Evolutionary conservation across 2,329 filamentous ascomycete species (phyloP).

Genomic region (Exophiala sideris): DNA sequence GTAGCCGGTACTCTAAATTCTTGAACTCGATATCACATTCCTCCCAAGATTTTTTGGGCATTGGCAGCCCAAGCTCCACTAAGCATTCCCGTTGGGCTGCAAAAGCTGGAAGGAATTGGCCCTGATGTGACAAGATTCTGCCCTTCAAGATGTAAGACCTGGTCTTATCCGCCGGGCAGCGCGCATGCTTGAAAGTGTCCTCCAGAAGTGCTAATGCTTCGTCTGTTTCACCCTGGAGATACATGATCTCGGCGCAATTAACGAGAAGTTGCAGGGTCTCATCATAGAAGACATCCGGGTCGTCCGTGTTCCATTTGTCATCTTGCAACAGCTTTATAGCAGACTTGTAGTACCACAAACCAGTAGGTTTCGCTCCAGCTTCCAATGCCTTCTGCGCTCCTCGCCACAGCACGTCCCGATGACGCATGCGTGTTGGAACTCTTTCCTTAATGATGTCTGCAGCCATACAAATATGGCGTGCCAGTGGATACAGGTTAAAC

Average conservation of each 20-base stretch:
- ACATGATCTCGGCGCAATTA: conserved; percentile 75
- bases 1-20: conserved; percentile 57
- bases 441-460: conserved; percentile 69
- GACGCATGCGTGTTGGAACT: conserved; percentile 60
- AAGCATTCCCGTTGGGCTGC: conserved; percentile 68
- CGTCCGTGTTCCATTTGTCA: conserved; percentile 68
- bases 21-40: conserved; percentile 75
- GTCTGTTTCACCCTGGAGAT: conserved; percentile 70
- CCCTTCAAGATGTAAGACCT: conserved; percentile 81
- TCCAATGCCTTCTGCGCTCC: conserved; percentile 76
- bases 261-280: conserved; percentile 80
- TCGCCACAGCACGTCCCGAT: conserved; percentile 72
- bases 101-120: conserved; percentile 68
- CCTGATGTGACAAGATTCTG: conserved; percentile 70
- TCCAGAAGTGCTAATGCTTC: conserved; percentile 67
- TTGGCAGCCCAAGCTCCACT: conserved; percentile 62
- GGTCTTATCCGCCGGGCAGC: conserved; percentile 72
- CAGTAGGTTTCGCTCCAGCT: conserved; percentile 76
- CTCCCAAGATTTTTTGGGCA: conserved; percentile 67
- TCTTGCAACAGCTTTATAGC: conserved; percentile 77
- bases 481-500: conserved; percentile 66
- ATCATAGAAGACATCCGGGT: conserved; percentile 73
- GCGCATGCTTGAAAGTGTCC: conserved; percentile 67
- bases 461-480: conserved; percentile 76
- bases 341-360: conserved; percentile 74